phyloP scores from a whole-genome alignment of 306 rosid genomes.

The Citrullus amarus region DNA sequence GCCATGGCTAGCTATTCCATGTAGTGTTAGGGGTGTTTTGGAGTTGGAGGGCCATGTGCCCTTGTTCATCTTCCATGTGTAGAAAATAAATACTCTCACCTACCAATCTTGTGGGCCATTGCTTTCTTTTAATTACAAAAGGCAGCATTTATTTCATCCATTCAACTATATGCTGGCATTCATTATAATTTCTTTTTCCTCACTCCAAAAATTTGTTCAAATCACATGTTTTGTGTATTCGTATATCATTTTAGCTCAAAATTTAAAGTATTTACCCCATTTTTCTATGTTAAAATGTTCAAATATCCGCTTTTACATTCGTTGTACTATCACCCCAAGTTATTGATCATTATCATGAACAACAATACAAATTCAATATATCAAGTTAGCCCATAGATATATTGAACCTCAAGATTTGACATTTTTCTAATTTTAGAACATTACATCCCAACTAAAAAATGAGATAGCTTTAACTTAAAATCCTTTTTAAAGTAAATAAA shows the following conservation, averaged over 20 bases:
- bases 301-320: too few relatives aligned
- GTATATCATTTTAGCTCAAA: background rate
- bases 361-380: too few relatives aligned
- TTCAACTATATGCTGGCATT: constrained; percentile 6
- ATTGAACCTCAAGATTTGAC: too few relatives aligned
- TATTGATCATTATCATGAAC: too few relatives aligned
- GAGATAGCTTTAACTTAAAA: too few relatives aligned
- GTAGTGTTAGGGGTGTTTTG: background rate
- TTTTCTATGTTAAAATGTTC: too few relatives aligned
- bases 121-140: constrained; percentile 6
- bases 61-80: constrained; percentile 9
- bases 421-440: too few relatives aligned
- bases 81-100: background rate
- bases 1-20: background rate
- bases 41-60: constrained; percentile 4
- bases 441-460: too few relatives aligned
- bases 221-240: background rate
- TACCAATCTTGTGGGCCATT: background rate
- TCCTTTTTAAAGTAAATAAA: too few relatives aligned
- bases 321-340: too few relatives aligned
- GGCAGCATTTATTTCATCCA: constrained; percentile 4
- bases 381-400: too few relatives aligned
- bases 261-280: background rate
- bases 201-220: background rate
- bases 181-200: background rate